These are phyloP conservation scores for Blastobotrys persicus DNA, from an alignment of 1,139 yeast genomes.

Conservation along the genomic window DNA sequence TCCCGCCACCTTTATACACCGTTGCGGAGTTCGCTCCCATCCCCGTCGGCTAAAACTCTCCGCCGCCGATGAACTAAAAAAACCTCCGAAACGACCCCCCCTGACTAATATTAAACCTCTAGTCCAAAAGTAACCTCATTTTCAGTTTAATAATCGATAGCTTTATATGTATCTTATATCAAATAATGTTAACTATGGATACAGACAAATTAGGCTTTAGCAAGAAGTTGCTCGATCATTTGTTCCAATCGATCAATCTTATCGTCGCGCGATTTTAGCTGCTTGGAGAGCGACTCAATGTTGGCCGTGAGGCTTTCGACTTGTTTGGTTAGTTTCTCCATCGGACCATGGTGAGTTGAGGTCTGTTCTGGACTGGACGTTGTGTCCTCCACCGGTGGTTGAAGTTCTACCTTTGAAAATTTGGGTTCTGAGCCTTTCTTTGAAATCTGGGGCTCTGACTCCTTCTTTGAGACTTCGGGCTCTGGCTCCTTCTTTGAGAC, in stretches of 20 bases:
- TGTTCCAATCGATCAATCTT: slow-evolving; percentile 18
- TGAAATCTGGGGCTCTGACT: not conserved
- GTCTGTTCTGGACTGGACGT: slow-evolving; percentile 5
- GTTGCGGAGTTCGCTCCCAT: not conserved
- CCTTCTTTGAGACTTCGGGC: slow-evolving; percentile 14
- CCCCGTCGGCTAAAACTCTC: not conserved
- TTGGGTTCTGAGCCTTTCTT: not conserved
- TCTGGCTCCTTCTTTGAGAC: slow-evolving; percentile 14
- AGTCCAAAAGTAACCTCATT: too few relatives aligned
- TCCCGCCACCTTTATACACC: not conserved
- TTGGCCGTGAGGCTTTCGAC: slow-evolving; percentile 25
- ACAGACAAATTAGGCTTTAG: slow-evolving; percentile 2
- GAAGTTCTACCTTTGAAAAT: too few relatives aligned
- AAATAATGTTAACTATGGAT: not conserved
- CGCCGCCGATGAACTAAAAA: not conserved
- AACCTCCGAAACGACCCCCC: not conserved
- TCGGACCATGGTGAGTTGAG: slow-evolving; percentile 10
- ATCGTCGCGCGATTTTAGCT: slow-evolving; percentile 23
- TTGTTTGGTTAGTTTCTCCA: slow-evolving; percentile 17
- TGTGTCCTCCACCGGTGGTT: too few relatives aligned
- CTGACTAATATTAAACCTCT: too few relatives aligned
- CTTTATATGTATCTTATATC: not conserved
- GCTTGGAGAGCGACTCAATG: slow-evolving; percentile 24
- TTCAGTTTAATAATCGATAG: not conserved
- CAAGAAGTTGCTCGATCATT: slow-evolving; percentile 1